phyloP scores from a whole-genome alignment of 768 basidiomycete genomes.

The Pisolithus albus region DNA sequence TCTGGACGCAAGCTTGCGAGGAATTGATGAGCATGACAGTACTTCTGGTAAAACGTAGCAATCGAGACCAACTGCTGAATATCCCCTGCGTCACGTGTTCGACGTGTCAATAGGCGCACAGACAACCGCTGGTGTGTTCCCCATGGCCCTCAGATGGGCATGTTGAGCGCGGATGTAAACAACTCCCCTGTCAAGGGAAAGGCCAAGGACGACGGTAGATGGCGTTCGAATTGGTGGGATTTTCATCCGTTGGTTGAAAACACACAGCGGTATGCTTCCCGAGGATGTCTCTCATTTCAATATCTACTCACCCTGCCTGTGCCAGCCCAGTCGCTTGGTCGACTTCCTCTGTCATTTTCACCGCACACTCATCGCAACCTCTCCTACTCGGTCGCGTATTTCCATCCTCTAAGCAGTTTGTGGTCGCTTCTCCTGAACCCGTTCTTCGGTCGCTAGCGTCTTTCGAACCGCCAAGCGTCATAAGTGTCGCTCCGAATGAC shows the following conservation, averaged over 20 bases:
- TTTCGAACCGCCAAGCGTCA: slow-evolving; percentile 56
- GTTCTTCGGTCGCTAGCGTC: slow-evolving; percentile 39
- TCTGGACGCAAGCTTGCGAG: slow-evolving; percentile 39
- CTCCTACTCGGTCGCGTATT: slow-evolving; percentile 57
- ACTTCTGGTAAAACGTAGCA: neutral
- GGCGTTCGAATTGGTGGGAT: slow-evolving; percentile 73
- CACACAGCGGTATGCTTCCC: slow-evolving; percentile 39
- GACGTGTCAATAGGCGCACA: too few relatives aligned
- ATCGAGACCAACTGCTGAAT: too few relatives aligned
- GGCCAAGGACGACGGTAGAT: slow-evolving; percentile 42
- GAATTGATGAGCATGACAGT: slow-evolving; percentile 19
- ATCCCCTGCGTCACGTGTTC: too few relatives aligned
- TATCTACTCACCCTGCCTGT: neutral
- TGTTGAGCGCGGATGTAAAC: slow-evolving; percentile 21
- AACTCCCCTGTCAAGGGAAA: slow-evolving; percentile 48
- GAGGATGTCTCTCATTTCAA: neutral
- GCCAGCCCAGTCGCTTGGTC: slow-evolving; percentile 69
- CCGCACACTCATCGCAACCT: slow-evolving; percentile 58
- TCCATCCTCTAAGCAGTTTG: slow-evolving; percentile 62
- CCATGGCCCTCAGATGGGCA: neutral
- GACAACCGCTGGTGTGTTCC: neutral
- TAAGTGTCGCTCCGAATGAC: slow-evolving; percentile 53
- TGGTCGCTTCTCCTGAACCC: slow-evolving; percentile 46
- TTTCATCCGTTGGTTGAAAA: slow-evolving; percentile 55
- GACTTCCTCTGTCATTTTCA: slow-evolving; percentile 59